Conservation (phyloP, 768 basidiomycete genomes). For the Coprinellus micaceus region DNA sequence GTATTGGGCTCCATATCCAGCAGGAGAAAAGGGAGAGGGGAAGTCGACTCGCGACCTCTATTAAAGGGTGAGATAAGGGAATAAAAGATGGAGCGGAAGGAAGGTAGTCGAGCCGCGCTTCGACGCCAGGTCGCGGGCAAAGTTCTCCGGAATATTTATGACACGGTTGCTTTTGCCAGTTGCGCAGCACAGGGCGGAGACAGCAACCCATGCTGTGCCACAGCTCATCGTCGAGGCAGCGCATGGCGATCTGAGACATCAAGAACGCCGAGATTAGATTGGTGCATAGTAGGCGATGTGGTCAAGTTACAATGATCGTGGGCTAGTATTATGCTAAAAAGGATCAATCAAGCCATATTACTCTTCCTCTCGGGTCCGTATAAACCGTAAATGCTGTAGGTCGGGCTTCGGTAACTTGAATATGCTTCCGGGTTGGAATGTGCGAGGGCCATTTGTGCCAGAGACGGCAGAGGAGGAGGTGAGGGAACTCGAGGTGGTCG, state of each 20-base stretch:
- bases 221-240: too few species aligned
- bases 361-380: slow-evolving; percentile 66
- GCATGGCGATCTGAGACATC: too few species aligned
- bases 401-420: slow-evolving; percentile 70
- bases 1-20: slow-evolving; percentile 34
- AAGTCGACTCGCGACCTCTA: neutral
- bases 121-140: too few species aligned
- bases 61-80: neutral
- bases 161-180: too few species aligned
- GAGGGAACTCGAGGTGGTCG: slow-evolving; percentile 78
- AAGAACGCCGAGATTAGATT: too few species aligned
- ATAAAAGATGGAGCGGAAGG: neutral
- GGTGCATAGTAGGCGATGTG: too few species aligned
- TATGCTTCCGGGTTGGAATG: slow-evolving; percentile 60
- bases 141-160: too few species aligned
- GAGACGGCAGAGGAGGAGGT: slow-evolving; percentile 67
- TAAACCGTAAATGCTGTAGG: slow-evolving; percentile 77
- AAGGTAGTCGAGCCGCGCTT: neutral
- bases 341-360: neutral
- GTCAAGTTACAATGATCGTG: too few species aligned
- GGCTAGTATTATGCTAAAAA: too few species aligned
- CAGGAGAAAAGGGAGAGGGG: neutral
- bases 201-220: too few species aligned
- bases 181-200: too few species aligned
- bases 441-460: slow-evolving; percentile 74